Evolutionary conservation across 2,329 filamentous ascomycete species (phyloP).

Genomic region (Zasmidium cellare): DNA sequence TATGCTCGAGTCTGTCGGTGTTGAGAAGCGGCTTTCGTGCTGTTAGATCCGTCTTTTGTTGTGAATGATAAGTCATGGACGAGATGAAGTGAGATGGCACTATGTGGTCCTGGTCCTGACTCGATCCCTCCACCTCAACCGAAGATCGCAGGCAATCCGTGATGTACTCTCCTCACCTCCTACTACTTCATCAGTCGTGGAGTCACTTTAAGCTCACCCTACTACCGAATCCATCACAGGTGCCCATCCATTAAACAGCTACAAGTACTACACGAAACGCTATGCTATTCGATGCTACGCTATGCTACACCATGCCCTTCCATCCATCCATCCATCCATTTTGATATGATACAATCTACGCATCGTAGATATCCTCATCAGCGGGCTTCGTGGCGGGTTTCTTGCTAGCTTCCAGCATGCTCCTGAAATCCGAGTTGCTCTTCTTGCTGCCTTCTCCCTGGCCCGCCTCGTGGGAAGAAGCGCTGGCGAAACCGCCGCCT

Average conservation of each 20-base stretch:
- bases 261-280: not conserved
- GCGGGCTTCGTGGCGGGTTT: slow-evolving; percentile 4
- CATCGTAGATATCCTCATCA: not conserved
- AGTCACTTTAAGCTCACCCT: not conserved
- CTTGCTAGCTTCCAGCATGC: slow-evolving; percentile 50
- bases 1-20: too few species aligned
- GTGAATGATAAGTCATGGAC: too few species aligned
- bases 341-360: slow-evolving; percentile 1
- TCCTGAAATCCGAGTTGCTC: slow-evolving; percentile 60
- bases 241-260: not conserved
- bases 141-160: too few species aligned
- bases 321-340: not conserved
- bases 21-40: too few species aligned
- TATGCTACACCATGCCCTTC: not conserved
- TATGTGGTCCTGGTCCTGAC: too few species aligned
- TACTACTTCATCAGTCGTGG: too few species aligned
- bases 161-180: too few species aligned
- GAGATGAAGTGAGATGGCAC: too few species aligned
- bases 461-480: slow-evolving; percentile 13
- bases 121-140: too few species aligned
- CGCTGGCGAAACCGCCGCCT: slow-evolving; percentile 28
- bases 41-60: too few species aligned
- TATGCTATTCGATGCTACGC: not conserved
- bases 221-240: not conserved
- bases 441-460: slow-evolving; percentile 40